Base-by-base conservation (phyloP, 1,139 yeast genomes). In the Saccharomyces hybrid region DNA sequence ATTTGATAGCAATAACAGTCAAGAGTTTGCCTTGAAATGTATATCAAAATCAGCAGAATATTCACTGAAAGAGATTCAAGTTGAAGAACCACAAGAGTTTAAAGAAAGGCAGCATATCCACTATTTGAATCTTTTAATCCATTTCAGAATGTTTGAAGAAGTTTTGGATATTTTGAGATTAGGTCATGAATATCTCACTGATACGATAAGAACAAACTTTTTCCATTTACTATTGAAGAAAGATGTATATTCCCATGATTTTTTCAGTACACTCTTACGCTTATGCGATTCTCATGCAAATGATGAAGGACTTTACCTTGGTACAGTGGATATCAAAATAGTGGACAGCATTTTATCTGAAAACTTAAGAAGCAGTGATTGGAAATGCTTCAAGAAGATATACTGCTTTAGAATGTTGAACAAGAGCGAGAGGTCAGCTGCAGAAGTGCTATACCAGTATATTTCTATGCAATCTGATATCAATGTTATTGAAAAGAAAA, bases 261-360 rank as follows among this genome's bases (percentile, higher is more conserved):
- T 67, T 53, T 63, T 65, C 23, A 59, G 65, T 4, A 66, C 60
- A 1, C 52, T 68, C 28, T 52, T 67, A 42, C 57, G 54, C 20
- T 46, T 61, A 5, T 66, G 68, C 48, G 52, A 57, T n/a, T 51
- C 53, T 2, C 34, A 53, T 38, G 48, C 32, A 2, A 20, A 58
- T 5, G 57, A 59, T 2, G 44, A 13, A 6, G 26, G 5, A 4
- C 26, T 59, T 14, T 62, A 55, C 44, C 54, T 69, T 30, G 55
- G 62, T 4, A 46, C 56, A 4, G 60, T 59, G 41, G 71, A 80
- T 80, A 48, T 66, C 78, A 63, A 81, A 78, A 66, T 72, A 77
- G 50, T 73, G 78, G 67, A 77, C 73, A 55, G 76, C 78, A 46
- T 76, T 76, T 47, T 69, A 8, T 47, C 38, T 1, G 47, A 60